Base-by-base conservation (phyloP, 345 rosid genomes). In the Citrus unshiu region DNA sequence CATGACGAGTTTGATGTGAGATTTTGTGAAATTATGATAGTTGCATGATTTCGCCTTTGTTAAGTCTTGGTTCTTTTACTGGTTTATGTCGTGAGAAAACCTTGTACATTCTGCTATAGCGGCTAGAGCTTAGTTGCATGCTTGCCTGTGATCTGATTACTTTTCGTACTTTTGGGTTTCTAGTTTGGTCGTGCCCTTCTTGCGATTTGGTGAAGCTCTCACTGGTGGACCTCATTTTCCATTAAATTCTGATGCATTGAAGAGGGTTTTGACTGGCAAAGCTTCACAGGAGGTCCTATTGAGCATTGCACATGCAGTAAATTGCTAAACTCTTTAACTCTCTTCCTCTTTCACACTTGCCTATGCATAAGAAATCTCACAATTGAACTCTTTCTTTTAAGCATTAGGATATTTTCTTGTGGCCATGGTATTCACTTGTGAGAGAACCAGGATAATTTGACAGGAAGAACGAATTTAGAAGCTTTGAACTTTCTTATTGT, bases 161-260 rank as follows among this genome's bases (percentile, higher is more conserved):
- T 68, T 32, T 72, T 16, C 16, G 9, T 60, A 14, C 83, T 24
- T 83, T 80, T 81, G 72, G 19, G 63, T 57, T 82, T 79, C 78
- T 80, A 95, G 99, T 82, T 91, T 95, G 77, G 75, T 95, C 66
- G 89, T 95, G 71, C 99, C 99, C 37, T 95, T 95, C 91, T 85
- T 95, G 90, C 97, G 99, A 54, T 84, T 95, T 70, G 99, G 97
- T 7, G 98, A 95, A 86, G 68, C 72, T 49, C 49, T 95, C 18
- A 72, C 89, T 4, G 97, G 97, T 27, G 99, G 99, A 72, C 85
- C 97, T 66, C 97, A 89, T 89, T 95, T 95, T 86, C 92, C 97
- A 13, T 83, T 95, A 73, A 90, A 95, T 60, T 83, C 99, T 32
- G 99, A 92, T 87, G 98, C 97, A 6, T 68, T 95, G 80, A 93